Percentiles rank a stretch among this genome's conserved stretches.
Conservation (phyloP, 139 green algal species). For the Picochlorum sp. region DNA sequence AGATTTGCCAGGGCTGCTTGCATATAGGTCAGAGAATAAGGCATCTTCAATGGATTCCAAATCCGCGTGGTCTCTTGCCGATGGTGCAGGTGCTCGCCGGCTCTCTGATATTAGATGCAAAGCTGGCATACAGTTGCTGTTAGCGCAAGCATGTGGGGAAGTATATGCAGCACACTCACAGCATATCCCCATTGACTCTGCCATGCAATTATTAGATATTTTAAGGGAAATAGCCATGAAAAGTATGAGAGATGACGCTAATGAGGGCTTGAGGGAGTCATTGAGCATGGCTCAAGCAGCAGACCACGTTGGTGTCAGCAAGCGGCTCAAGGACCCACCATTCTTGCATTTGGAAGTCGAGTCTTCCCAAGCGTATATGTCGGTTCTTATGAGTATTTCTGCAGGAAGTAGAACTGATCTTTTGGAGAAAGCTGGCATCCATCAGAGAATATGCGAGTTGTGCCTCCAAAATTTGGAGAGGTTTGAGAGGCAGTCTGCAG, state of each 20-base stretch:
- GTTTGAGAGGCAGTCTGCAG: slow-evolving; percentile 33
- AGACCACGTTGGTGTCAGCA: slow-evolving; percentile 33
- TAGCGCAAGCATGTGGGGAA: slow-evolving; percentile 51
- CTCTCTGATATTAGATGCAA: slow-evolving; percentile 62
- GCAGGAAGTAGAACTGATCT: slow-evolving; percentile 9
- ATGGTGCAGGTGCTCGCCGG: slow-evolving; percentile 59
- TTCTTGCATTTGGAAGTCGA: slow-evolving; percentile 87
- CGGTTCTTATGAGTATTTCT: slow-evolving; percentile 30
- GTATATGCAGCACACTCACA: slow-evolving; percentile 39
- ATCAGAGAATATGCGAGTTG: slow-evolving; percentile 40
- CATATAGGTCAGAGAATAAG: slow-evolving; percentile 2
- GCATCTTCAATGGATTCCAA: neutral
- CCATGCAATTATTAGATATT: slow-evolving; percentile 46
- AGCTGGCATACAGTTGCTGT: slow-evolving; percentile 73
- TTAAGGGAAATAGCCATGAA: slow-evolving; percentile 51
- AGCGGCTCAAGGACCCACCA: slow-evolving; percentile 72
- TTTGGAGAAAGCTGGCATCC: slow-evolving; percentile 2
- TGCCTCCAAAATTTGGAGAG: slow-evolving; percentile 56
- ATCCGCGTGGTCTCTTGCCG: slow-evolving; percentile 35
- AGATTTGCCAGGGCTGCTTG: slow-evolving; percentile 23
- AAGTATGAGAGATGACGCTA: slow-evolving; percentile 49
- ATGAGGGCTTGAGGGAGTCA: slow-evolving; percentile 43
- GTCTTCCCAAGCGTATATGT: slow-evolving; percentile 71
- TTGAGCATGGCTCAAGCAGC: slow-evolving; percentile 56
- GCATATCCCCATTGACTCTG: slow-evolving; percentile 20